Evolutionary conservation across 129 eudicot genomes (phyloP), one percentile per base, ranked within the genome.

Genomic region (Apium graveolens): DNA sequence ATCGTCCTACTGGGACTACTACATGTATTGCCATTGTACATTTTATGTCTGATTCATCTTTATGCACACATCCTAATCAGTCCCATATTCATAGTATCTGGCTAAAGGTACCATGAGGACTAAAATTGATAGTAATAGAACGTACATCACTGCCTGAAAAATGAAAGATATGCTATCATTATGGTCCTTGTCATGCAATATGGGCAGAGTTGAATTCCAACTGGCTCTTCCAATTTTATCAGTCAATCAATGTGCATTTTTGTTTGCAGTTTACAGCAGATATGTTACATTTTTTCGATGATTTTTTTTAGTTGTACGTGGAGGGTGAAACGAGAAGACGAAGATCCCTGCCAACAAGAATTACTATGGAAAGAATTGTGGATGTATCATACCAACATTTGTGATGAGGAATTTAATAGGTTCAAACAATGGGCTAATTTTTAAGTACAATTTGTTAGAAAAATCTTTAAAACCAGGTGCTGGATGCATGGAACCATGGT

Each of bases 391-490:
- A 34, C 66, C 32, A n/a, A 57, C 1, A 57, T n/a, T 10, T 60
- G 68, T 5, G 26, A 60, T n/a, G 31, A 24, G 11, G 68, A 60
- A 60, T n/a, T n/a, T 8, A 57, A 24, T n/a, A 9, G 68, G 32
- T 60, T 60, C 32, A 60, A 60, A n/a, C 34, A 60, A 26, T 26
- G 32, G 68, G 68, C 68, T 60, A 26, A n/a, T 8, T 60, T n/a
- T 8, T 60, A 60, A 26, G 68, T 60, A 26, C 16, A 24, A n/a
- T 10, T 0, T n/a, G 68, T 11, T 34, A 71, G 14, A 26, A 24
- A 32, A 42, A 39, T 71, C 31, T 18, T 21, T 37, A 78, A 78
- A 78, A 65, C 81, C 81, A 78, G 81, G 75, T 78, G 81, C 68
- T n/a, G 68, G 32, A 60, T 60, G 68, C 16, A 75, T 65, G 27